Percentiles rank a stretch among this genome's conserved stretches.
Evolutionary conservation across 805 yeast species (phyloP).

Genomic region (Metschnikowia sp.): DNA sequence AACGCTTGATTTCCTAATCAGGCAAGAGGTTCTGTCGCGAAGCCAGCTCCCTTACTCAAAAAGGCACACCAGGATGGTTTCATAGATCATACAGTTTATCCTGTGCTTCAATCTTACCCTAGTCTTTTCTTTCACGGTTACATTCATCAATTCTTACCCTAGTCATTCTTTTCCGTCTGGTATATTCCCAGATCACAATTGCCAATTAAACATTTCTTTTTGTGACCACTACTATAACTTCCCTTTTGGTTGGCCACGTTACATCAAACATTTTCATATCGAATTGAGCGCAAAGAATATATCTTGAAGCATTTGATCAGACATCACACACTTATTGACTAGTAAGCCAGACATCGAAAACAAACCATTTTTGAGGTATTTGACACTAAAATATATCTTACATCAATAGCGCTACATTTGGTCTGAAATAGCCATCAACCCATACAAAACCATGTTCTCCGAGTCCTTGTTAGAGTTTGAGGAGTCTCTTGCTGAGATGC

Average conservation of each 20-base stretch:
- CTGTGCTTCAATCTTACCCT: not conserved
- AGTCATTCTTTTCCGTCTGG: not conserved
- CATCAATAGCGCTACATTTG: not conserved
- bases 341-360: not conserved
- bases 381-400: not conserved
- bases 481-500: slow-evolving; percentile 16
- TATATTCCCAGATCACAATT: not conserved
- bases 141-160: not conserved
- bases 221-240: not conserved
- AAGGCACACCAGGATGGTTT: not conserved
- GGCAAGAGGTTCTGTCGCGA: slow-evolving; percentile 2
- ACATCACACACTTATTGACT: too few relatives aligned
- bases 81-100: too few relatives aligned
- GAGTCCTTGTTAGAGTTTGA: slow-evolving; percentile 20
- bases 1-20: slow-evolving; percentile 1
- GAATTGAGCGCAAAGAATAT: too few relatives aligned
- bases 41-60: slow-evolving; percentile 1
- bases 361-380: not conserved
- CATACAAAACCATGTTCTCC: slow-evolving; percentile 10
- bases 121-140: not conserved
- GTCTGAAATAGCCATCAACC: not conserved
- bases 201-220: not conserved
- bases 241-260: not conserved
- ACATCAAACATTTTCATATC: not conserved
- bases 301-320: too few relatives aligned